Percentiles rank a stretch among this genome's conserved stretches.
Conservation (phyloP, 345 rosid genomes). For the Eucalyptus fibrosa region DNA sequence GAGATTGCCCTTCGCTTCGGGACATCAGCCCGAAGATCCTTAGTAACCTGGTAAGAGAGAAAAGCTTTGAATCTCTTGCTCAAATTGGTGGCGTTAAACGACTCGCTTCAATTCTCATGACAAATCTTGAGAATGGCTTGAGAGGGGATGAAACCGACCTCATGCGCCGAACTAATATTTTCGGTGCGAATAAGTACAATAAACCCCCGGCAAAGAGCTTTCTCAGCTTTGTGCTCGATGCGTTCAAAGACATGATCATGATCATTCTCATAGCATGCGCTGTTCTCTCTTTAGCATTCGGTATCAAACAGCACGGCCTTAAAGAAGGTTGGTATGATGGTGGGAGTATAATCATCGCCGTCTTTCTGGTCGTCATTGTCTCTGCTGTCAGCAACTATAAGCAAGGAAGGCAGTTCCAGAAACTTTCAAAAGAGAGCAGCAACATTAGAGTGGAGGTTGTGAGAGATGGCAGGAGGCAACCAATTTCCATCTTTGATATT, state of each 20-base stretch:
- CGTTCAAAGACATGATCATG: conserved; percentile 41
- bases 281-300: conserved; percentile 47
- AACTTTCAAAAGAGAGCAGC: conserved; percentile 37
- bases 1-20: conserved; percentile 1
- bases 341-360: conserved; percentile 48
- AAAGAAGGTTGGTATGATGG: conserved; percentile 74
- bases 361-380: conserved; percentile 37
- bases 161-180: conserved; percentile 17
- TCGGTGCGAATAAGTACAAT: conserved; percentile 54
- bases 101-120: conserved; percentile 22
- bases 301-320: conserved; percentile 42
- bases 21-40: neutral
- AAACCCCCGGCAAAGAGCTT: conserved; percentile 40
- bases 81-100: conserved; percentile 25
- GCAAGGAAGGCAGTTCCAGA: conserved; percentile 36
- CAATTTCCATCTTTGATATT: conserved; percentile 40
- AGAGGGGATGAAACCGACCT: conserved; percentile 8
- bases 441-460: conserved; percentile 39
- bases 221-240: conserved; percentile 32
- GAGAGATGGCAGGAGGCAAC: conserved; percentile 28
- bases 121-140: conserved; percentile 24
- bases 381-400: conserved; percentile 42
- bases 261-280: conserved; percentile 50
- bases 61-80: neutral
- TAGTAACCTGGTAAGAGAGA: neutral